phyloP scores from a whole-genome alignment of 441 rosid species.

The Manihot esculenta region DNA sequence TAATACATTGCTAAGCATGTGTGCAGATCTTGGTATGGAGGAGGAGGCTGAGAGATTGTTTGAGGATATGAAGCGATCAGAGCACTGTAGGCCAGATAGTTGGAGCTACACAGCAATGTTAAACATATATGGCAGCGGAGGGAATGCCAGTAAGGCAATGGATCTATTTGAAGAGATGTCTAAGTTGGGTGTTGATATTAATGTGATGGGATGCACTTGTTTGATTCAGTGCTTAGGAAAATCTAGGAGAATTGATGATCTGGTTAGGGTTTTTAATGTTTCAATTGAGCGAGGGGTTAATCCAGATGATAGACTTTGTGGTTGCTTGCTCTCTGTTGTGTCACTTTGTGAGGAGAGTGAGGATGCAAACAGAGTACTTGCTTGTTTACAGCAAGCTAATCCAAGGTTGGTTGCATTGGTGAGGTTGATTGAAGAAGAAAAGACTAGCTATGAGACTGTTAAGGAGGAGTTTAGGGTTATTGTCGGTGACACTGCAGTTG shows the following conservation, averaged over 20 bases:
- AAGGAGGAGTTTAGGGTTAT: conserved; percentile 65
- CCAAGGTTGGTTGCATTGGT: conserved; percentile 57
- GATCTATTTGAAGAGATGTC: conserved; percentile 66
- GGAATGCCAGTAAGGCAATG: conserved; percentile 70
- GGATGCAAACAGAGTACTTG: conserved; percentile 58
- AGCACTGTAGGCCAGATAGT: conserved; percentile 61
- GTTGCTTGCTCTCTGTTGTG: conserved; percentile 79
- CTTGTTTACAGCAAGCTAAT: conserved; percentile 67
- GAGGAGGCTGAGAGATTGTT: conserved; percentile 87
- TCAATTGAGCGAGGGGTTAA: conserved; percentile 54
- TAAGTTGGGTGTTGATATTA: conserved; percentile 47
- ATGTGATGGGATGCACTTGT: conserved; percentile 93
- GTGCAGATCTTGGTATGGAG: conserved; percentile 83
- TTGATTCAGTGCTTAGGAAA: conserved; percentile 85
- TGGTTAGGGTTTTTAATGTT: conserved; percentile 57
- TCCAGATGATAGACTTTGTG: conserved; percentile 85
- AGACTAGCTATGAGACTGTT: conserved; percentile 42
- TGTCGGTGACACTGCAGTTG: conserved; percentile 52
- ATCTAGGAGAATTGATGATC: conserved; percentile 61
- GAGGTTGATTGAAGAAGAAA: conserved; percentile 49
- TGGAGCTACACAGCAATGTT: conserved; percentile 92
- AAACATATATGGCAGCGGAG: conserved; percentile 75
- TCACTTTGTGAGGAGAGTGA: conserved; percentile 57
- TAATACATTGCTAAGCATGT: conserved; percentile 89
- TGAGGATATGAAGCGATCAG: conserved; percentile 69